Evolutionary conservation across 345 rosid genomes (phyloP).

Genomic region (Isatis tinctoria): DNA sequence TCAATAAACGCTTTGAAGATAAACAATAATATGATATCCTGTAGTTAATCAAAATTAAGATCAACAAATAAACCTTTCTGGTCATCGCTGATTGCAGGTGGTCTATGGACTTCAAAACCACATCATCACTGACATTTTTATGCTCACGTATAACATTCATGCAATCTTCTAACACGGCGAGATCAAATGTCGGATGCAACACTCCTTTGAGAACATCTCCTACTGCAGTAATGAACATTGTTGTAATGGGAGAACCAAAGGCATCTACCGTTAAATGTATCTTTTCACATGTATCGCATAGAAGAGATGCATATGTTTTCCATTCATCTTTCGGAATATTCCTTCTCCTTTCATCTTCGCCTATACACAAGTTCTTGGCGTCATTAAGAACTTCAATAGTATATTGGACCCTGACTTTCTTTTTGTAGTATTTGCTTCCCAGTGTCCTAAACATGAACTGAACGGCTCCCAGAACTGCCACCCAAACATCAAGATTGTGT

Average conservation of each 20-base stretch:
- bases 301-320: conserved; percentile 27
- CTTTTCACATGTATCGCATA: background rate
- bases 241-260: background rate
- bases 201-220: conserved; percentile 17
- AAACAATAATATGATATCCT: background rate
- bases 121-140: conserved; percentile 2
- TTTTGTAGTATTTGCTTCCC: background rate
- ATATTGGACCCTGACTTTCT: background rate
- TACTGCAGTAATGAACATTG: background rate
- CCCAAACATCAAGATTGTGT: conserved; percentile 18
- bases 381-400: background rate
- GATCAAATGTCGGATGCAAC: background rate
- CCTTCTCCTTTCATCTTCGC: conserved; percentile 17
- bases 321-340: background rate
- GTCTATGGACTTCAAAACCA: background rate
- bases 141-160: conserved; percentile 6
- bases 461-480: conserved; percentile 23
- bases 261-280: background rate
- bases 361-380: background rate
- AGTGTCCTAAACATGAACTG: conserved; percentile 13
- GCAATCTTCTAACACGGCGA: background rate
- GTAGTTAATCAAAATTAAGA: background rate
- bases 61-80: background rate
- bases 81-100: background rate
- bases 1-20: background rate